Evolutionary conservation across 352 stramenopile genomes (phyloP).

Genomic region (Phytophthora gonapodyides): DNA sequence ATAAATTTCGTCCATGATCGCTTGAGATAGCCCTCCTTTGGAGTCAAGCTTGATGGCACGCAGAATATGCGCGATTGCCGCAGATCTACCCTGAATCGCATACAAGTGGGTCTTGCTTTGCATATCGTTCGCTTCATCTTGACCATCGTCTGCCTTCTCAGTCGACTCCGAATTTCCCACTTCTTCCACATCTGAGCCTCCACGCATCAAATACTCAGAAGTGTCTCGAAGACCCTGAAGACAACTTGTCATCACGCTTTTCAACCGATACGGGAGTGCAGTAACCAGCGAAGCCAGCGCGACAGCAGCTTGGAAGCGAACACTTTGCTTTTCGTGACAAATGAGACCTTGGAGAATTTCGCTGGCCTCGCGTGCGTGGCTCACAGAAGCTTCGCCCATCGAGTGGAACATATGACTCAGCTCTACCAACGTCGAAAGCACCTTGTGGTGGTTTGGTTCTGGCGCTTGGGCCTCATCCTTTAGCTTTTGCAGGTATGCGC

Average conservation of each 20-base stretch:
- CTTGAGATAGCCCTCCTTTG: conserved; percentile 56
- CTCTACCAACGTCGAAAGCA: conserved; percentile 62
- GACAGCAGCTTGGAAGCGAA: conserved; percentile 71
- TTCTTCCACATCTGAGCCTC: conserved; percentile 34
- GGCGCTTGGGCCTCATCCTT: conserved; percentile 42
- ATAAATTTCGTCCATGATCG: conserved; percentile 65
- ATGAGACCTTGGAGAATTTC: conserved; percentile 48
- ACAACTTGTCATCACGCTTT: conserved; percentile 50
- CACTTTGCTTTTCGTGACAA: conserved; percentile 74
- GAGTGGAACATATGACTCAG: conserved; percentile 72
- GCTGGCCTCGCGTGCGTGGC: conserved; percentile 46
- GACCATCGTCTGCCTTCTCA: conserved; percentile 25
- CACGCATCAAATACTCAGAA: conserved; percentile 45
- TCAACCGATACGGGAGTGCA: conserved; percentile 66
- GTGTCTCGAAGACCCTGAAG: conserved; percentile 50
- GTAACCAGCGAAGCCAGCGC: conserved; percentile 66
- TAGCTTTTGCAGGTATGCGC: conserved; percentile 60
- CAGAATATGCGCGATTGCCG: conserved; percentile 71
- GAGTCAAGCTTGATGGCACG: conserved; percentile 49
- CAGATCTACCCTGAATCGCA: conserved; percentile 71
- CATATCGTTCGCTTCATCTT: conserved; percentile 43
- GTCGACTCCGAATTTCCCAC: conserved; percentile 17
- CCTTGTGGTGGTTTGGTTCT: conserved; percentile 69
- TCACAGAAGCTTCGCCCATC: conserved; percentile 64
- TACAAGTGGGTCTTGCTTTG: conserved; percentile 77